Base-by-base conservation (phyloP, 306 rosid genomes). In the Hippophae tibetana region DNA sequence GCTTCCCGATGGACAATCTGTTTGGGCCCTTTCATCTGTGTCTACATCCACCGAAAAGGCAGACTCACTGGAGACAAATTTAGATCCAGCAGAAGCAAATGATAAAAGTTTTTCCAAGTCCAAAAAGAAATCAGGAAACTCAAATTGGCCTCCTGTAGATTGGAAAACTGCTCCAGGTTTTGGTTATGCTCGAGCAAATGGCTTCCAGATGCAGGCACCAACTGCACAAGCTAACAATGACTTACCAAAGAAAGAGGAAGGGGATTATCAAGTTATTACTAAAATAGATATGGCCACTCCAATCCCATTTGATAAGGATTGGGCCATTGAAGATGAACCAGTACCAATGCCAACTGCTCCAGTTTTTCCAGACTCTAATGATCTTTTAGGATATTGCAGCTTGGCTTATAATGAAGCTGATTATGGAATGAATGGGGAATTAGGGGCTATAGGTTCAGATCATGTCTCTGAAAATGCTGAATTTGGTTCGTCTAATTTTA, bases 111-210 rank as follows among this genome's bases (percentile, higher is more conserved):
- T 74, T 77, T 71, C 68, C 10, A 82, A 49, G 47, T 23, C 64
- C 63, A 69, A 76, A 85, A 74, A 74, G 70, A 87, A 63, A 67
- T 43, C 69, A 56, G 65, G 56, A 61, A 62, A 40, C 69, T 48
- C 82, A 68, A 74, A 67, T 74, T 87, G 90, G 92, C 96, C 89
- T 31, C 90, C 95, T 47, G 86, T 14, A 56, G 89, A 66, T 68
- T 90, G 98, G 96, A 85, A 83, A 74, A 78, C 83, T 74, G 95
- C 96, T 67, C 95, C 96, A 8, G 88, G 80, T 58, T 82, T 81
- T 76, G 78, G 43, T 68, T 84, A 75, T 77, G 85, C 95, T 52
- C 85, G 72, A 9, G 79, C 70, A 68, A 65, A 64, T 71, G 89
- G 90, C 60, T 75, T 77, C 62, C 68, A 63, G 72, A 76, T 82